Conservation (phyloP, 2,329 filamentous ascomycete genomes). For the Fonsecaea erecta region DNA sequence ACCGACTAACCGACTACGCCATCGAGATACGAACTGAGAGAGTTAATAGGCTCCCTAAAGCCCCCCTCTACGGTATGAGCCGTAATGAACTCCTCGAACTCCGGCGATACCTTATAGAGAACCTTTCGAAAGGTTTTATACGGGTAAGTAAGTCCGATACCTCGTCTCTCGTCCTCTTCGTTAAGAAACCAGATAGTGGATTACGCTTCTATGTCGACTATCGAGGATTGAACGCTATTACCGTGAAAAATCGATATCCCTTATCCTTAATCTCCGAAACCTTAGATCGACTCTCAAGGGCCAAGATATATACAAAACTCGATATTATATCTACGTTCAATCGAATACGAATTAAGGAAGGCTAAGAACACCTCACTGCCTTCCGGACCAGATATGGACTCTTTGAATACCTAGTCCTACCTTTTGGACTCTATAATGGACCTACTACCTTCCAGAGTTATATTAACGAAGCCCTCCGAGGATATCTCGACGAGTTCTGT, state of each 20-base stretch:
- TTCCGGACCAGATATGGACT: conserved; percentile 30
- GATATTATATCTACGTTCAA: conserved; percentile 33
- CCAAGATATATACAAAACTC: conserved; percentile 34
- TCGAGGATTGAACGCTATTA: conserved; percentile 41
- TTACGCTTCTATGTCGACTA: conserved; percentile 42
- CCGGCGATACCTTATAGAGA: too few relatives aligned
- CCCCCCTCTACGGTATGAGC: conserved; percentile 5
- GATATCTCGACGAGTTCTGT: conserved; percentile 26
- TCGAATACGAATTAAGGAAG: conserved; percentile 23
- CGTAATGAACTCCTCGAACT: conserved; percentile 3
- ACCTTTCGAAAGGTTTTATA: not conserved
- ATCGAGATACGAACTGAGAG: not conserved
- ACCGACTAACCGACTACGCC: not conserved
- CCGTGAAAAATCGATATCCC: conserved; percentile 41
- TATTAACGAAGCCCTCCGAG: conserved; percentile 33
- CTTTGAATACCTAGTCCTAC: conserved; percentile 36
- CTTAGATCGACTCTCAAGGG: not conserved
- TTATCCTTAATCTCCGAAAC: too few relatives aligned
- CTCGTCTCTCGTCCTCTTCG: conserved; percentile 4
- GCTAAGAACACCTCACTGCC: conserved; percentile 35
- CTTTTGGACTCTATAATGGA: conserved; percentile 32
- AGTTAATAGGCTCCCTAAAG: not conserved
- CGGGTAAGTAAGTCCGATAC: not conserved
- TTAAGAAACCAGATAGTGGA: conserved; percentile 11
- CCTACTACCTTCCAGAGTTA: conserved; percentile 29